Base-by-base conservation (phyloP, 2,329 filamentous ascomycete species). In the Aotearoamyces nothofagi region DNA sequence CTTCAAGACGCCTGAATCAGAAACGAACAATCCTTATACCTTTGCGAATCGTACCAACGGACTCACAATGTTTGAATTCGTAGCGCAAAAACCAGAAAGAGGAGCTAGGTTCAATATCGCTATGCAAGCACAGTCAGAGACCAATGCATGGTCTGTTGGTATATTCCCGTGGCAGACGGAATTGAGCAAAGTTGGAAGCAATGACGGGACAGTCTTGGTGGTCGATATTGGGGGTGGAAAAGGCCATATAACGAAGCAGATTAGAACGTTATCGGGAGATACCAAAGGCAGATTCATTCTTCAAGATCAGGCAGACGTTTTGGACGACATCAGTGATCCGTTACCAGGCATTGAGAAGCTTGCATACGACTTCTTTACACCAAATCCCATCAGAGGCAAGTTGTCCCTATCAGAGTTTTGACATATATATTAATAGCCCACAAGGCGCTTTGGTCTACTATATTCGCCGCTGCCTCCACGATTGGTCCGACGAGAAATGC, bases 391-490 rank as follows among this genome's bases (percentile, higher is more conserved):
- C 13, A 42, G 42, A 30, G 25, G 39, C 32, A 40, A n/a, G 30
- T 19, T n/a, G 19, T 5, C 13, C 9, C 23, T 11, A 19, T 8
- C 22, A 19, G 8, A 9, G 14, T 16, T 15, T 13, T 30, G 9
- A n/a, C 22, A 25, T 27, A 27, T 15, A 14, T 14, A 26, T 26
- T 26, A 8, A 26, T 15, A n/a, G n/a, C n/a, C n/a, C n/a, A n/a
- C n/a, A n/a, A n/a, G n/a, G n/a, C n/a, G n/a, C n/a, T n/a, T n/a
- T n/a, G n/a, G n/a, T n/a, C 9, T 54, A 54, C 27, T 54, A 47
- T 36, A 38, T 52, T n/a, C 49, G 48, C 23, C 40, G 39, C 3
- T 43, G 56, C 15, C 42, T 58, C n/a, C 55, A 58, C 27, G 54
- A 58, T 32, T 58, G 53, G 52, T 40, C 47, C 0, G 51, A 58